Evolutionary conservation across 2,329 filamentous ascomycete species (phyloP).

Genomic region (Coniochaeta pulveracea): DNA sequence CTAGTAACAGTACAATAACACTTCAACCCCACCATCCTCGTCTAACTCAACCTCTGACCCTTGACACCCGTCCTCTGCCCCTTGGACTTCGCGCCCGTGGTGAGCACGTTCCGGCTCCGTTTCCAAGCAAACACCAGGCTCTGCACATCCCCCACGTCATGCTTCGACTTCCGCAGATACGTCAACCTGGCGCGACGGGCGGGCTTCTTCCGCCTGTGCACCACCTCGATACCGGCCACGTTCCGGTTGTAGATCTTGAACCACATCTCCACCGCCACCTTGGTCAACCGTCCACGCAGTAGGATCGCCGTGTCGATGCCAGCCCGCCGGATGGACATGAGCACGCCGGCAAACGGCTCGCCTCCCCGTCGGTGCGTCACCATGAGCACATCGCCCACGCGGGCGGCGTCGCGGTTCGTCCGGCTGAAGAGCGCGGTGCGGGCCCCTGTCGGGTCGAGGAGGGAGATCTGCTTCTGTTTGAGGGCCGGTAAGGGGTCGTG

Average conservation of each 20-base stretch:
- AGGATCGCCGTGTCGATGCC: slow-evolving; percentile 83
- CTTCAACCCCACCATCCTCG: no score
- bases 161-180: slow-evolving; percentile 80
- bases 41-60: slow-evolving; percentile 1
- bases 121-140: slow-evolving; percentile 58
- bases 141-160: slow-evolving; percentile 80
- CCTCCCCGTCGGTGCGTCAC: slow-evolving; percentile 68
- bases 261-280: slow-evolving; percentile 92
- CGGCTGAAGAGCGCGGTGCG: slow-evolving; percentile 73
- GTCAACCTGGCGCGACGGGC: slow-evolving; percentile 79
- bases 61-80: slow-evolving; percentile 11
- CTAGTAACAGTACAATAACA: no score
- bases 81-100: slow-evolving; percentile 14
- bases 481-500: slow-evolving; percentile 54
- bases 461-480: slow-evolving; percentile 54
- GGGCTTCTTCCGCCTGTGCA: slow-evolving; percentile 75
- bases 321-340: slow-evolving; percentile 75
- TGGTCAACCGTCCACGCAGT: slow-evolving; percentile 74
- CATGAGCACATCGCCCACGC: slow-evolving; percentile 82
- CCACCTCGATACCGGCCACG: slow-evolving; percentile 83
- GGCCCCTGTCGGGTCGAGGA: slow-evolving; percentile 76
- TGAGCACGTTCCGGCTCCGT: slow-evolving; percentile 26
- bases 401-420: slow-evolving; percentile 65
- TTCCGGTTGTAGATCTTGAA: slow-evolving; percentile 90
- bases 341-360: slow-evolving; percentile 84